Conservation (phyloP, 1,284 basidiomycete genomes). For the Apiotrichum gracile region DNA sequence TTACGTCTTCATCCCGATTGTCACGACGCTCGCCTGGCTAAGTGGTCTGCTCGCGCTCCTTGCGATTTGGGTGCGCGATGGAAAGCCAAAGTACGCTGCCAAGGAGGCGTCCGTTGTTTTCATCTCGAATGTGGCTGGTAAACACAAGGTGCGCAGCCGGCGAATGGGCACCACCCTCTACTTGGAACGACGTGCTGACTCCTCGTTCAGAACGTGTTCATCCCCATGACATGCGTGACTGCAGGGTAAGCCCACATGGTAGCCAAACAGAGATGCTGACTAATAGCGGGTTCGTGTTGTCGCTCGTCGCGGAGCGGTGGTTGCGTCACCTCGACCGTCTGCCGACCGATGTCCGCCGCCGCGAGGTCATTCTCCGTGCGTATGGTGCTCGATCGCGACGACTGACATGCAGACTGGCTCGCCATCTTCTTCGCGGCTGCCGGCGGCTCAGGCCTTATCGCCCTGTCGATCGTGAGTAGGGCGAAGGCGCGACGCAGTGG, state of each 20-base stretch:
- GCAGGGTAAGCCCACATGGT: conserved; percentile 24
- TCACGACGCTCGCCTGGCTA: conserved; percentile 36
- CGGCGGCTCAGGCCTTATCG: conserved; percentile 47
- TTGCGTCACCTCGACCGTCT: conserved; percentile 51
- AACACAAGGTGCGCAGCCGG: conserved; percentile 30
- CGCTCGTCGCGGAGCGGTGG: conserved; percentile 50
- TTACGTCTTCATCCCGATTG: conserved; percentile 42
- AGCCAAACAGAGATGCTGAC: neutral
- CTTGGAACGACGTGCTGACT: too few relatives aligned
- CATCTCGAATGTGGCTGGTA: conserved; percentile 50
- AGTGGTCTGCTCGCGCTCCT: conserved; percentile 42
- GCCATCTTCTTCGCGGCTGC: conserved; percentile 48
- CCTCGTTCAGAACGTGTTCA: conserved; percentile 44
- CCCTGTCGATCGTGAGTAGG: conserved; percentile 45
- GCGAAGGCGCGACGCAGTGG: too few relatives aligned
- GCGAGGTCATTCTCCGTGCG: conserved; percentile 43
- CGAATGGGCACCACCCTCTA: too few relatives aligned
- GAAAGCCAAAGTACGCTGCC: conserved; percentile 42
- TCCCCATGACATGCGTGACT: conserved; percentile 36
- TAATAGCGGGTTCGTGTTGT: conserved; percentile 39
- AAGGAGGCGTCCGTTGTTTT: conserved; percentile 48
- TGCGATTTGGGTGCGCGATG: conserved; percentile 43
- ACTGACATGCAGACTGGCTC: conserved; percentile 41
- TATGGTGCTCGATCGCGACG: neutral
- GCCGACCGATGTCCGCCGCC: conserved; percentile 46